phyloP scores from a whole-genome alignment of 2,329 filamentous ascomycete genomes.

The Fusarium udum region DNA sequence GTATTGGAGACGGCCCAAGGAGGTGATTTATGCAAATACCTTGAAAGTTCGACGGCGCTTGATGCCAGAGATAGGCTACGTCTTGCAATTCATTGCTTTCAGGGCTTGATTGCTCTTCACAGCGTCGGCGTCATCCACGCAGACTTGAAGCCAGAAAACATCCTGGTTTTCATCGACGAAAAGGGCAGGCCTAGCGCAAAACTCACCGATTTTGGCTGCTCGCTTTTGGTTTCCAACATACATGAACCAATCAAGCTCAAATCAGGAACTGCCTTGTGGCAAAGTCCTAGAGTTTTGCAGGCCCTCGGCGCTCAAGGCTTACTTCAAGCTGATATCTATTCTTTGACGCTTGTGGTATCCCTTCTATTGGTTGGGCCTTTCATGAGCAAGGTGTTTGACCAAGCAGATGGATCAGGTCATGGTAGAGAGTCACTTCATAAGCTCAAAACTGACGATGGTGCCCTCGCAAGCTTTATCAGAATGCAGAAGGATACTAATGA shows the following conservation, averaged over 20 bases:
- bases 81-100: background rate
- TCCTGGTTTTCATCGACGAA: background rate
- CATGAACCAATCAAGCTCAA: background rate
- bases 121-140: background rate
- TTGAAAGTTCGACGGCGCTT: background rate
- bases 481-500: background rate
- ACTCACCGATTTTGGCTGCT: background rate
- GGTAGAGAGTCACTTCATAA: accelerated
- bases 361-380: background rate
- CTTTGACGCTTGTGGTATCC: background rate
- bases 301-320: background rate
- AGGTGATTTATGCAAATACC: background rate
- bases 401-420: background rate
- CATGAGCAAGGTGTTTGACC: background rate
- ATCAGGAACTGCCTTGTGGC: background rate
- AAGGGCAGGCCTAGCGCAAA: background rate
- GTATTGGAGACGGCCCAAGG: background rate
- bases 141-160: background rate
- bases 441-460: background rate
- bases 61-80: background rate
- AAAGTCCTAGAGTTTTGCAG: background rate
- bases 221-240: background rate
- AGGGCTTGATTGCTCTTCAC: background rate
- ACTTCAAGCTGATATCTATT: background rate
- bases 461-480: background rate